Base-by-base conservation (phyloP, 208 protist species). In the Kentomonas sorsogonicus region DNA sequence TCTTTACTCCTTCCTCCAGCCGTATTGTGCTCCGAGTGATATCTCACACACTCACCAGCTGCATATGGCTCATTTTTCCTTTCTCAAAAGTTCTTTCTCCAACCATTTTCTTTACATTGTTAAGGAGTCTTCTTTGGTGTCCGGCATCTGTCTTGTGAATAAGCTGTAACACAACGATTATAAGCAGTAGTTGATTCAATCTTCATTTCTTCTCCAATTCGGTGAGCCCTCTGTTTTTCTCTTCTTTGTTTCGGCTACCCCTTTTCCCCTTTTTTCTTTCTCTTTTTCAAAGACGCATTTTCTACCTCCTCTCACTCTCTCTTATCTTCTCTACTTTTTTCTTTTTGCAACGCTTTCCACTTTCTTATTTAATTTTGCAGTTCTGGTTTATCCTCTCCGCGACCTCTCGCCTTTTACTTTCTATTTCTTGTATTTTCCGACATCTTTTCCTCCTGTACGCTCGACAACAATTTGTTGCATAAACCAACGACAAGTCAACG, bases 261-360 rank as follows among this genome's bases (percentile, higher is more conserved):
- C 16, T 47, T 47, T 47, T 47, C n/a, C 5, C 16, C 20, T 16
- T 38, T 60, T 51, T 66, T 68, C 31, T 61, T 41, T 61, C 31
- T 61, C 18, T 68, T 56, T 39, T 54, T 54, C 52, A 13, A 38
- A 68, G 23, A 34, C 51, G 9, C 9, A 36, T 31, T 50, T 33
- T 29, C 50, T 26, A 23, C 5, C 40, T 22, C 40, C 9, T 23
- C 10, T 45, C 9, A 4, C 5, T 25, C n/a, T 23, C 7, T 23
- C 16, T 45, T 16, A 20, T 45, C 16, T 45, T 45, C 40, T 9
- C 5, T 18, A 23, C 40, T 18, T 16, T 23, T 45, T 45, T 23
- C 16, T 16, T 45, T 45, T 45, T 18, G 16, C 16, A 25, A 36
- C 11, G 7, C 33, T 15, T 11, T 36, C 7, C n/a, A n/a, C 5